Base-by-base conservation (phyloP, 2,329 filamentous ascomycete genomes). In the Fonsecaea monophora region DNA sequence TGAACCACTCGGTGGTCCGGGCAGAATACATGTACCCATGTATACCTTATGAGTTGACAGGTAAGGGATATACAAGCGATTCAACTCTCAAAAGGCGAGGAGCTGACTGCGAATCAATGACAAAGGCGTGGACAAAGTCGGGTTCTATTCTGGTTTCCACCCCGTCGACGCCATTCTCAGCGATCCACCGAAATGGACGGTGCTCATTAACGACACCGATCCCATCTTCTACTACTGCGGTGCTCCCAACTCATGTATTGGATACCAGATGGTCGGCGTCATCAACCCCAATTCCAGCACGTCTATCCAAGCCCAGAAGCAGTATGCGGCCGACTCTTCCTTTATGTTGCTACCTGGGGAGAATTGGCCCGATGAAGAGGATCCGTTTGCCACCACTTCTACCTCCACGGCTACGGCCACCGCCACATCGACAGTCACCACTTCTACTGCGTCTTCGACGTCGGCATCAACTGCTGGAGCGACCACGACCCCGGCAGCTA, bases 151-250 rank as follows among this genome's bases (percentile, higher is more conserved):
- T 64, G 86, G 85, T 1, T 81, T 80, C 53, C 68, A 80, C 12
- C 75, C 78, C 3, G 81, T 85, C 1, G 79, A 81, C 25, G 80
- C 82, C 8, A 82, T 84, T 34, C 77, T 79, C 4, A 75, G 80
- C 30, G 77, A 84, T 74, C 72, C 78, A 3, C 79, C 79, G n/a
- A 80, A 74, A 15, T 80, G 76, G 75, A 76, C 74, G 2, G 62
- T 82, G 25, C 72, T 71, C 2, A 80, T 91, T 65, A 90, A 90
- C 71, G 81, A 88, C 70, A 89, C 87, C 0, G 76, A 84, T 25
- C 89, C 90, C 0, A 84, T 88, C 13, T 91, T 89, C 75, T 91
- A 86, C 77, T 92, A 92, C 75, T 92, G 89, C 70, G 86, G 88
- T 0, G 89, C 89, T 0, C 84, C 86, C 0, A 83, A 81, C 0